Conservation (phyloP, 202 grass and related monocot genomes). For the Tripidium arundinaceum region DNA sequence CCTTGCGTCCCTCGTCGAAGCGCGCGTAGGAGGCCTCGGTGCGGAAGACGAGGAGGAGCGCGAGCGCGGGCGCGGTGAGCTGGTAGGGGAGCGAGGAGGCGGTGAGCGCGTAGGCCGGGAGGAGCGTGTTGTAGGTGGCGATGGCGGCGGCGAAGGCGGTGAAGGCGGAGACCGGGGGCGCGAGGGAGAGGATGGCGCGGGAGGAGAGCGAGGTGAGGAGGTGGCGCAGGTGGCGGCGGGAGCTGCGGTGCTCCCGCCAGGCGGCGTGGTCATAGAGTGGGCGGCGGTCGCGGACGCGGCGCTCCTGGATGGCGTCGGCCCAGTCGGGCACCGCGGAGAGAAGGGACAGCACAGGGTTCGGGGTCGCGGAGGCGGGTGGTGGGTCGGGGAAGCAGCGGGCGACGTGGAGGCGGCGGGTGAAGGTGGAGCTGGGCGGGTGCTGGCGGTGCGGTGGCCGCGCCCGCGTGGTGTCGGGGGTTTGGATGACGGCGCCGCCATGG, state of each 20-base stretch:
- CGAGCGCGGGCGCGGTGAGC: constrained; percentile 81
- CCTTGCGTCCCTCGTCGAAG: constrained; percentile 79
- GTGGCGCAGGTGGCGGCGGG: constrained; percentile 77
- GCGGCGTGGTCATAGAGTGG: constrained; percentile 58
- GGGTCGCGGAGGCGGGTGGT: no score
- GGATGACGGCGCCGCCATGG: constrained; percentile 11
- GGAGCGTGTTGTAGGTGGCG: constrained; percentile 73
- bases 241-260: constrained; percentile 83
- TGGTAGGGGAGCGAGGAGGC: constrained; percentile 75
- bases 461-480: background rate
- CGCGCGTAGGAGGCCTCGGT: constrained; percentile 94
- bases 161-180: constrained; percentile 75
- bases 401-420: background rate
- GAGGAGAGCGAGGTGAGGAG: constrained; percentile 63
- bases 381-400: no score
- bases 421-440: background rate
- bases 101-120: constrained; percentile 51
- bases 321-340: constrained; percentile 62
- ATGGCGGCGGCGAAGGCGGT: constrained; percentile 73
- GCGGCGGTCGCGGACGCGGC: constrained; percentile 52
- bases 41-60: constrained; percentile 88
- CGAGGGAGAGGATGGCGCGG: constrained; percentile 78
- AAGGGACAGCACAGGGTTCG: constrained; percentile 32
- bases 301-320: constrained; percentile 65
- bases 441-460: background rate